Evolutionary conservation across 176 grass and related monocot species (phyloP).

Genomic region (Rhynchospora tenuis): DNA sequence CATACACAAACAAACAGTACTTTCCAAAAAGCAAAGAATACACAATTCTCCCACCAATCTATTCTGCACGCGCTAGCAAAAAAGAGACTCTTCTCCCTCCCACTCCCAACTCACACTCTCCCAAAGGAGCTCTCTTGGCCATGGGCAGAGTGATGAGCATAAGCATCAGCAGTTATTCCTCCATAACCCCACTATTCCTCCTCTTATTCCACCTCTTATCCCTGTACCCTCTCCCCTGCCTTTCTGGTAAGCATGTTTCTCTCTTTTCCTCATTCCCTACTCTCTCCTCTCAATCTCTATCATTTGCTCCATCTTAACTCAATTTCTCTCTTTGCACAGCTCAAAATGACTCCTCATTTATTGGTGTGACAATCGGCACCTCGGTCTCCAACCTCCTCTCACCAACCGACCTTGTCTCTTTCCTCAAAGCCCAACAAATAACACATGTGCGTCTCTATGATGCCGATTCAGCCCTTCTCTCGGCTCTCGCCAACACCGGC

Average conservation of each 20-base stretch:
- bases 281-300: neutral
- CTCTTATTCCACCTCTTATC: conserved; percentile 35
- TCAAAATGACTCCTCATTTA: conserved; percentile 34
- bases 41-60: conserved; percentile 12
- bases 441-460: conserved; percentile 81
- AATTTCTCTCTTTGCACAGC: neutral
- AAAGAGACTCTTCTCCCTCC: neutral
- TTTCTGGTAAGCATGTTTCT: conserved; percentile 11
- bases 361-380: conserved; percentile 87
- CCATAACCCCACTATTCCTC: conserved; percentile 5
- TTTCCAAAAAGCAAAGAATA: conserved; percentile 15
- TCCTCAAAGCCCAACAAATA: conserved; percentile 73
- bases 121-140: conserved; percentile 12
- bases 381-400: conserved; percentile 71
- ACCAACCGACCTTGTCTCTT: conserved; percentile 56
- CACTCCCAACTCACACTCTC: conserved; percentile 13
- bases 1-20: neutral
- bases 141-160: conserved; percentile 50
- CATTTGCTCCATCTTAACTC: conserved; percentile 18
- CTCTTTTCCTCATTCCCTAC: neutral
- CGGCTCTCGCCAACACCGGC: conserved; percentile 51
- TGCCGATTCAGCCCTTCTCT: conserved; percentile 58
- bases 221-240: neutral
- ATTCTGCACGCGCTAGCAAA: conserved; percentile 4
- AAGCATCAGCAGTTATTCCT: conserved; percentile 14